Percentiles rank a stretch among this genome's conserved stretches.
These are phyloP conservation scores for Trichoderma hamatum DNA, from an alignment of 2,329 filamentous ascomycete genomes.

Conservation along the genomic window DNA sequence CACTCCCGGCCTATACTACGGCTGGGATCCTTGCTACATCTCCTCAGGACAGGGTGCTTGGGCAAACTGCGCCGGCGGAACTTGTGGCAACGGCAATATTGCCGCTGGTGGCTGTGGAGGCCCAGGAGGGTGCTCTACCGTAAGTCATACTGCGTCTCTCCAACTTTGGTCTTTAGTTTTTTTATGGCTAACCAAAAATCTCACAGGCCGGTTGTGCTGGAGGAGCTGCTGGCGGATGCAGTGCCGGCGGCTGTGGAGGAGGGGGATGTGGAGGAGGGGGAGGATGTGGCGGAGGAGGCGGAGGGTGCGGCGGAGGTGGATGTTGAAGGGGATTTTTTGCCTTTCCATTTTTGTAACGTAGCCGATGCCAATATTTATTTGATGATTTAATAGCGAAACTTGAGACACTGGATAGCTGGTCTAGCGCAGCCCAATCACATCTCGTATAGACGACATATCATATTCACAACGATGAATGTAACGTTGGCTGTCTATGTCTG, in stretches of 20 bases:
- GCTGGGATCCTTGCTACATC: constrained; percentile 44
- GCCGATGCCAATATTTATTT: background rate
- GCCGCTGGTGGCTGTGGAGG: constrained; percentile 45
- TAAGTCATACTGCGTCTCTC: background rate
- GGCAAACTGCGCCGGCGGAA: constrained; percentile 50
- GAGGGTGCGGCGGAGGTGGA: background rate
- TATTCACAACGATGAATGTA: background rate
- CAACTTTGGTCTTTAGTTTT: background rate
- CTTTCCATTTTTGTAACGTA: background rate
- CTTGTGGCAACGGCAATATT: constrained; percentile 49
- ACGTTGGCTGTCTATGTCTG: constrained; percentile 2
- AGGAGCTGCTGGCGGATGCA: background rate
- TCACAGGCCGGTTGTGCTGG: background rate
- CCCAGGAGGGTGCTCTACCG: constrained; percentile 30
- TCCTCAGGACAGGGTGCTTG: constrained; percentile 42
- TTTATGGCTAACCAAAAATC: background rate
- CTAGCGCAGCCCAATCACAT: background rate
- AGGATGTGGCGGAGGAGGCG: constrained; percentile 40
- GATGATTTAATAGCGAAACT: background rate
- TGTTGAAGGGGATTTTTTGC: background rate
- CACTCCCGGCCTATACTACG: constrained; percentile 51
- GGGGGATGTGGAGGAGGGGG: constrained; percentile 34
- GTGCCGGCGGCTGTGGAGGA: background rate
- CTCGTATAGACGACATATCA: background rate
- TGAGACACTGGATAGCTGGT: background rate